Evolutionary conservation across 208 protist genomes (phyloP).

Genomic region (Leishmania aethiopica): DNA sequence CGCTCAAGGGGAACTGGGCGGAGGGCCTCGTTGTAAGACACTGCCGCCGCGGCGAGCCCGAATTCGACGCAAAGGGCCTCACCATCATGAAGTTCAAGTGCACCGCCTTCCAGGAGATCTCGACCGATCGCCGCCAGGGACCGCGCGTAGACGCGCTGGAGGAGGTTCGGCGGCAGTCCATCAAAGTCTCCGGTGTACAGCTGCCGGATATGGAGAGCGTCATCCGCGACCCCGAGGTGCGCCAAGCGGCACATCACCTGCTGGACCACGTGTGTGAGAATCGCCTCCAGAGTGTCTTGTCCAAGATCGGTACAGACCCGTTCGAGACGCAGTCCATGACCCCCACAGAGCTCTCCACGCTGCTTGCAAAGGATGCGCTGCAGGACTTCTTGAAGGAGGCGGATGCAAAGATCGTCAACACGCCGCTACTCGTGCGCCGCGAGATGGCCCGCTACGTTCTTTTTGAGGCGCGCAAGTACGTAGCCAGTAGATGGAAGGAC

Average conservation of each 20-base stretch:
- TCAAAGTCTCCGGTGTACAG: constrained; percentile 63
- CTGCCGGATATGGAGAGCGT: constrained; percentile 72
- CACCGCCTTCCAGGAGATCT: constrained; percentile 87
- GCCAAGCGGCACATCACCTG: constrained; percentile 41
- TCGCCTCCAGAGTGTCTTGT: constrained; percentile 79
- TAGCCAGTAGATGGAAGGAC: constrained; percentile 58
- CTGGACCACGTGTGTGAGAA: constrained; percentile 82
- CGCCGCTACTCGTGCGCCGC: constrained; percentile 56
- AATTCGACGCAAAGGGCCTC: constrained; percentile 56
- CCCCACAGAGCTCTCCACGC: constrained; percentile 59
- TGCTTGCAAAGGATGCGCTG: constrained; percentile 78
- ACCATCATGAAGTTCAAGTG: constrained; percentile 90
- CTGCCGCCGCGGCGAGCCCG: constrained; percentile 51
- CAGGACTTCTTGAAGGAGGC: constrained; percentile 88
- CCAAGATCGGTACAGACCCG: constrained; percentile 81
- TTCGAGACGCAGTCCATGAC: constrained; percentile 75
- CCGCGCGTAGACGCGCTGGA: constrained; percentile 80
- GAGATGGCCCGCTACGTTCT: constrained; percentile 71
- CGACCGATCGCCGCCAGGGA: constrained; percentile 68
- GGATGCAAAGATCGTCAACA: constrained; percentile 55
- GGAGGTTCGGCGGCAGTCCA: constrained; percentile 49
- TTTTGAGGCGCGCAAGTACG: constrained; percentile 65
- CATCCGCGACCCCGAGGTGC: constrained; percentile 55
- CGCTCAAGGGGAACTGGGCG: constrained; percentile 79
- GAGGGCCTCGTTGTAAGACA: constrained; percentile 88